Percentiles rank a stretch among this genome's conserved stretches.
phyloP scores from a whole-genome alignment of 192 early-diverging fungal genomes.

The Backusella circina region DNA sequence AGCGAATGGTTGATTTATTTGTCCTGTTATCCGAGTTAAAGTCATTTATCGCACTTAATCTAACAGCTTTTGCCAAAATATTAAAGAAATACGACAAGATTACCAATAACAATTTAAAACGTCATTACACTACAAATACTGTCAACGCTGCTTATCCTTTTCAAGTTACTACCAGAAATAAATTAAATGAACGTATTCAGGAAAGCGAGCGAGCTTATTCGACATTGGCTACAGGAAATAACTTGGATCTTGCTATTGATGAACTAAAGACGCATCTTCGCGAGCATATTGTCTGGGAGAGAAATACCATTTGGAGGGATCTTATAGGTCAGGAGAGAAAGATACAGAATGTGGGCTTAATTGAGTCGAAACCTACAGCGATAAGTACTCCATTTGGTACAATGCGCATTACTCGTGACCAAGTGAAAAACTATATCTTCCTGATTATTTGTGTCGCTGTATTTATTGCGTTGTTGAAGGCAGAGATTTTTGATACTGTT shows the following conservation, averaged over 20 bases:
- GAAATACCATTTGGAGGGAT: constrained; percentile 96
- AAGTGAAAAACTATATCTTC: constrained; percentile 36
- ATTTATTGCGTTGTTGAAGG: constrained; percentile 56
- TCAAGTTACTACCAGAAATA: constrained; percentile 52
- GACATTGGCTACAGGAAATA: constrained; percentile 52
- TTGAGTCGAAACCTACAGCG: constrained; percentile 6
- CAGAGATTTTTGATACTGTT: constrained; percentile 57
- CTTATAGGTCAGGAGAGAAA: constrained; percentile 91
- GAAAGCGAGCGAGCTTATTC: constrained; percentile 60
- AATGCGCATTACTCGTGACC: constrained; percentile 39
- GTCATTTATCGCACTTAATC: constrained; percentile 84
- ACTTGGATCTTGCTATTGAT: constrained; percentile 57
- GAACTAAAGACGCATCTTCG: constrained; percentile 80
- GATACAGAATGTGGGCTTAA: constrained; percentile 62
- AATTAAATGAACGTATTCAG: constrained; percentile 62
- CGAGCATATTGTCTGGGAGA: constrained; percentile 90
- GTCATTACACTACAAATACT: constrained; percentile 59
- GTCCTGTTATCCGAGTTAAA: constrained; percentile 82
- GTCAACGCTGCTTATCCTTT: constrained; percentile 72
- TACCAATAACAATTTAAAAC: constrained; percentile 65
- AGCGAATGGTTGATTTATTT: constrained; percentile 68
- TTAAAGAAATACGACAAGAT: constrained; percentile 98
- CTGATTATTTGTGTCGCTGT: constrained; percentile 44
- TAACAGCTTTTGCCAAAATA: constrained; percentile 92
- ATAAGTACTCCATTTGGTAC: constrained; percentile 47